Evolutionary conservation across 345 rosid species (phyloP), one percentile per base, ranked within the genome.

Genomic region (Physaria fendleri): DNA sequence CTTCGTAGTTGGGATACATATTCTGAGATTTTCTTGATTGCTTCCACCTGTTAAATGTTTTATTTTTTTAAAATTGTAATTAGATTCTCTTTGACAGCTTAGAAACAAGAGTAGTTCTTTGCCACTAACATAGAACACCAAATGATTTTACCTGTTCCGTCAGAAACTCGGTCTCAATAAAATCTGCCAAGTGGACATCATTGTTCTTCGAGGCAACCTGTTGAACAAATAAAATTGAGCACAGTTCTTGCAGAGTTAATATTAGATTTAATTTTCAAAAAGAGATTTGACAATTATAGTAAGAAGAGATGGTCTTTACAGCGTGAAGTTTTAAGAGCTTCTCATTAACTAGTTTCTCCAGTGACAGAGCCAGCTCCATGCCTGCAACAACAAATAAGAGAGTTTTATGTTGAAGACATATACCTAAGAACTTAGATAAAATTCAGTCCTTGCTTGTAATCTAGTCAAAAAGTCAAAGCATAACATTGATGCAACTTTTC

Each of bases 301-400:
- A 37, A 54, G 35, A 62, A 56, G 60, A 38, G 12, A 25, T 24
- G 18, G 21, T 48, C 27, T 56, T 78, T 82, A 93, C 99, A 38
- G 52, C 62, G 62, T 93, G 95, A 53, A 93, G 71, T 63, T 72
- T 74, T 69, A 89, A 54, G 47, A 93, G 89, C 76, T 93, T 93
- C 69, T 79, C 94, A 52, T 89, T 93, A 15, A 75, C 82, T 50
- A 93, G 81, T 74, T 93, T 93, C 82, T 93, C 99, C 65, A 93
- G 54, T 14, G 97, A 82, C 65, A 93, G 59, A 2, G 97, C 81
- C 18, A 93, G 70, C 76, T 93, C 99, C 97, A 93, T 93, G 8
- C 95, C 99, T 93, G 75, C 50, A 66, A 22, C 59, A 74, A 57
- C 40, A 59, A 46, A 43, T 35, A 21, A 49, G 21, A 64, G 5